These are phyloP conservation scores for Populus tomentosa DNA, from an alignment of 441 rosid genomes.

Conservation along the genomic window DNA sequence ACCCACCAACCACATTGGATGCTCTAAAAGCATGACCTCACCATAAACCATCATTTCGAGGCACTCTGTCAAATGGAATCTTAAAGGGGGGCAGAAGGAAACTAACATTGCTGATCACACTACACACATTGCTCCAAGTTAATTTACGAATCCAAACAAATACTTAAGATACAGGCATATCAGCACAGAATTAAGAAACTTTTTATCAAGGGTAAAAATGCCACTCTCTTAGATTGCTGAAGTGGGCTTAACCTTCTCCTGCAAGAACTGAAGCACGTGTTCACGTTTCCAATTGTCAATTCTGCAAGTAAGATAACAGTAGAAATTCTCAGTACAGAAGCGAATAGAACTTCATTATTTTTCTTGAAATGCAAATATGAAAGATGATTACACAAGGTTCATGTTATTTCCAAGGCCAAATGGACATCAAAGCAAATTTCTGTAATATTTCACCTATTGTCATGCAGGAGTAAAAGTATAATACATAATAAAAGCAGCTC, in stretches of 20 bases:
- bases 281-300: constrained; percentile 97
- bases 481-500: constrained; percentile 8
- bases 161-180: neutral
- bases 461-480: constrained; percentile 1
- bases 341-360: neutral
- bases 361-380: neutral
- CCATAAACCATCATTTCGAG: too few relatives aligned
- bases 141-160: neutral
- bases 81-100: too few relatives aligned
- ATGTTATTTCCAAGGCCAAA: neutral
- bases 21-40: too few relatives aligned
- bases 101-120: too few relatives aligned
- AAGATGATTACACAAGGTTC: neutral
- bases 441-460: neutral
- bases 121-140: neutral
- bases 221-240: constrained; percentile 24
- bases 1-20: neutral
- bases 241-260: constrained; percentile 61
- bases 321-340: too few relatives aligned
- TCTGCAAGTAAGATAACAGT: constrained; percentile 39
- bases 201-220: constrained; percentile 1
- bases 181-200: neutral
- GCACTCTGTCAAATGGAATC: too few relatives aligned
- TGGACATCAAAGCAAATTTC: neutral
- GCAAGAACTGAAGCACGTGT: constrained; percentile 71